Conservation (phyloP, 371 early-diverging fungal genomes). For the Mucor lusitanicus region DNA sequence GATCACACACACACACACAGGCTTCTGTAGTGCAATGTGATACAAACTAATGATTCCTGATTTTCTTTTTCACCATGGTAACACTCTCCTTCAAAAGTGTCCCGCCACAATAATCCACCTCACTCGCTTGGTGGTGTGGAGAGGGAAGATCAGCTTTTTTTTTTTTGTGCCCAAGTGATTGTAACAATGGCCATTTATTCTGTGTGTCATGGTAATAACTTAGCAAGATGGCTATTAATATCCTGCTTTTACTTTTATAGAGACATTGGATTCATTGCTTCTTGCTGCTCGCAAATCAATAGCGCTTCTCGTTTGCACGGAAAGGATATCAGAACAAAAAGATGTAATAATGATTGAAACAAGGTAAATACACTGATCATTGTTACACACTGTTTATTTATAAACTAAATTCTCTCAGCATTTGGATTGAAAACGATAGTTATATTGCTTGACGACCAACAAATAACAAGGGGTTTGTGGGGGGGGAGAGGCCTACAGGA, state of each 20-base stretch:
- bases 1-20: not conserved
- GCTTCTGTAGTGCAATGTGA: not conserved
- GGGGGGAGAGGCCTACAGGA: too few relatives aligned
- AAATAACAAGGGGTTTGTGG: not conserved
- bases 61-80: not conserved
- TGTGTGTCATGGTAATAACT: not conserved
- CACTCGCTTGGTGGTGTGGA: not conserved
- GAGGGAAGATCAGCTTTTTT: too few relatives aligned
- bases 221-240: not conserved
- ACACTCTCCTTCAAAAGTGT: not conserved
- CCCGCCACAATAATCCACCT: not conserved
- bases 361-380: not conserved
- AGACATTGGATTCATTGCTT: not conserved
- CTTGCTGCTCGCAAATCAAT: not conserved
- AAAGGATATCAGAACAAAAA: not conserved
- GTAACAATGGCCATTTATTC: not conserved
- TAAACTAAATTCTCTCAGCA: not conserved
- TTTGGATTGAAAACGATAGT: not conserved
- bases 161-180: not conserved
- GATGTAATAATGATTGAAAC: not conserved
- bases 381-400: not conserved
- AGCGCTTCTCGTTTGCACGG: too few relatives aligned
- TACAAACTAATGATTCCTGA: not conserved
- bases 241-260: not conserved
- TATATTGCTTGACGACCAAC: not conserved